A percentile compares a stretch with the other conserved stretches of the same genome.
These are phyloP conservation scores for Talaromyces sp. DNA, from an alignment of 2,329 filamentous ascomycete species.

Conservation along the genomic window DNA sequence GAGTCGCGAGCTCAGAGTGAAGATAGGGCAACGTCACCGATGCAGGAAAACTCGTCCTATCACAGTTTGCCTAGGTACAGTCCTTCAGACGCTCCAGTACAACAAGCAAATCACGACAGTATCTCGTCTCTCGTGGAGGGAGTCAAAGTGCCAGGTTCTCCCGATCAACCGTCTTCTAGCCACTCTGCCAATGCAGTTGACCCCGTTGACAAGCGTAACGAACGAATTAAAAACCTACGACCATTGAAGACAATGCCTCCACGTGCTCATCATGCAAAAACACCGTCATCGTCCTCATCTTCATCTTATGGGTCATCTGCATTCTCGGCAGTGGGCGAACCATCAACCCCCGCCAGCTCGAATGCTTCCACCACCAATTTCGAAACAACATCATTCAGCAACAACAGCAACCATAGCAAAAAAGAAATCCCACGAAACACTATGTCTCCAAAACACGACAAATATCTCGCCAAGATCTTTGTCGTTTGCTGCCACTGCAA, in stretches of 20 bases:
- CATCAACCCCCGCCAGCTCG: slow-evolving; percentile 5
- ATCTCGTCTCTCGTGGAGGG: not conserved
- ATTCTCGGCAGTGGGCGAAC: slow-evolving; percentile 1
- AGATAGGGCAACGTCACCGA: not conserved
- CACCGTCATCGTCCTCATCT: not conserved
- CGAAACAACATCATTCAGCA: slow-evolving; percentile 1
- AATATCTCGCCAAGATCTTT: slow-evolving; percentile 15
- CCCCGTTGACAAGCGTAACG: not conserved
- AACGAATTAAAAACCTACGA: not conserved
- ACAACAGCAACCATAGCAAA: not conserved
- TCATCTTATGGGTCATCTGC: slow-evolving; percentile 1
- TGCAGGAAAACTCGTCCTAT: not conserved
- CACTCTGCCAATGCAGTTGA: not conserved
- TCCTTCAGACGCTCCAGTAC: not conserved
- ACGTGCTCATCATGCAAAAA: slow-evolving; percentile 6
- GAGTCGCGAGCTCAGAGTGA: not conserved
- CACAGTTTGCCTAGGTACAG: not conserved
- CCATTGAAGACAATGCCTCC: slow-evolving; percentile 6
- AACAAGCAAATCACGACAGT: not conserved
- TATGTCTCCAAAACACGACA: slow-evolving; percentile 14
- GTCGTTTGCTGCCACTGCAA: slow-evolving; percentile 15
- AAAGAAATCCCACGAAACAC: slow-evolving; percentile 10
- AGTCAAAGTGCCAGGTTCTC: not conserved
- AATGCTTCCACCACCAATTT: slow-evolving; percentile 7
- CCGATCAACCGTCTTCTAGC: not conserved